Evolutionary conservation across 1,284 basidiomycete species (phyloP), one percentile per base, ranked within the genome.

Genomic region (Caloboletus firmus): DNA sequence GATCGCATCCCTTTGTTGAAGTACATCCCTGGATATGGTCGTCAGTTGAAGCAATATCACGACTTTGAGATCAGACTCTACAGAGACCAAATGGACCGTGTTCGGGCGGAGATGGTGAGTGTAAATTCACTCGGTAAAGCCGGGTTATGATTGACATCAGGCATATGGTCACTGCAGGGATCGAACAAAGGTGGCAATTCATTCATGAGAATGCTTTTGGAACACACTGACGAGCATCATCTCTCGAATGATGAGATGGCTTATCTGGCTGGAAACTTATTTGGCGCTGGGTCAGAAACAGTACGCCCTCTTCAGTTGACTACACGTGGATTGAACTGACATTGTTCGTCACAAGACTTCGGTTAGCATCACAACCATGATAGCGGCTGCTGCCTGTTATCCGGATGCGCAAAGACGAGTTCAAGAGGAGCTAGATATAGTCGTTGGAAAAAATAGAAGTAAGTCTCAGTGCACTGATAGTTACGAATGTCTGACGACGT

Each of bases 341-440:
- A 9, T 17, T 17, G 5, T 18, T 32, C 22, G 32, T 31, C 34
- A n/a, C 11, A 54, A 79, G 69, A 84, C 79, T 4, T 78, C 81
- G 1, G 76, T 79, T 9, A 85, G 79, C 0, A 81, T 89, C 43
- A 80, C 76, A 36, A 75, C 81, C 42, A 71, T 76, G 26, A 75
- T 87, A 24, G 77, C 89, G 76, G 86, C 87, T 0, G 82, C 87
- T 0, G 84, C 85, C 0, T 74, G 73, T 18, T 77, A 81, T 62
- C 85, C 84, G 0, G 77, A 83, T 15, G 73, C 77, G 2, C 82
- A 85, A 52, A 69, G 61, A 8, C 71, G 66, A 37, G 82, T 88
- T 0, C 84, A 85, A 60, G 76, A 79, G 11, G 83, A 89, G 64
- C 64, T 90, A 5, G 84, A 89, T 53, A 46, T 53, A 4, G 76